Evolutionary conservation across 345 rosid genomes (phyloP).

Genomic region (Eucalyptus globulus): DNA sequence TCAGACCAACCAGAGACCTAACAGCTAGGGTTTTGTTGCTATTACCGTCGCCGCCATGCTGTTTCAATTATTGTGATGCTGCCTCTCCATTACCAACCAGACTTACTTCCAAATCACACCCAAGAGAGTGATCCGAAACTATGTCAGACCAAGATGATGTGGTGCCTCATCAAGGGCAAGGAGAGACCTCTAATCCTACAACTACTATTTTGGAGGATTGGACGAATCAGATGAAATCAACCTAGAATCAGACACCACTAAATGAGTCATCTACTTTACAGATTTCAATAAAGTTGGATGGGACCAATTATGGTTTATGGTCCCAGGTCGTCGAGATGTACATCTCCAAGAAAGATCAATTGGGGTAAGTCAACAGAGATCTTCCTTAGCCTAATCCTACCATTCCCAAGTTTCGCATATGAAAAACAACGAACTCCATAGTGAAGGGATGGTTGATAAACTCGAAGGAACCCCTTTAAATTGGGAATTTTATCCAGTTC

Average conservation of each 20-base stretch:
- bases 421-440: background rate
- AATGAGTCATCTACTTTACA: background rate
- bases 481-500: background rate
- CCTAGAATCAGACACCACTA: background rate
- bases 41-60: fast-evolving
- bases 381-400: background rate
- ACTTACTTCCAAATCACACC: fast-evolving
- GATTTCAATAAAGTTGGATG: background rate
- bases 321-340: fast-evolving
- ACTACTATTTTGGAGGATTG: background rate
- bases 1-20: background rate
- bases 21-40: background rate
- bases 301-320: background rate
- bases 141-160: background rate
- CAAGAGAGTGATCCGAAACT: background rate
- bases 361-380: background rate
- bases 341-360: fast-evolving
- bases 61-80: too few relatives aligned
- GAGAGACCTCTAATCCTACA: background rate
- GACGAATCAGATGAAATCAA: background rate
- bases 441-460: background rate
- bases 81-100: background rate
- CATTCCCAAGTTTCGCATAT: fast-evolving
- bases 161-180: background rate
- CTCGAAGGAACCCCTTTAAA: background rate